Evolutionary conservation across 2,329 filamentous ascomycete genomes (phyloP).

Genomic region (Parasarocladium wereldwijsianum): DNA sequence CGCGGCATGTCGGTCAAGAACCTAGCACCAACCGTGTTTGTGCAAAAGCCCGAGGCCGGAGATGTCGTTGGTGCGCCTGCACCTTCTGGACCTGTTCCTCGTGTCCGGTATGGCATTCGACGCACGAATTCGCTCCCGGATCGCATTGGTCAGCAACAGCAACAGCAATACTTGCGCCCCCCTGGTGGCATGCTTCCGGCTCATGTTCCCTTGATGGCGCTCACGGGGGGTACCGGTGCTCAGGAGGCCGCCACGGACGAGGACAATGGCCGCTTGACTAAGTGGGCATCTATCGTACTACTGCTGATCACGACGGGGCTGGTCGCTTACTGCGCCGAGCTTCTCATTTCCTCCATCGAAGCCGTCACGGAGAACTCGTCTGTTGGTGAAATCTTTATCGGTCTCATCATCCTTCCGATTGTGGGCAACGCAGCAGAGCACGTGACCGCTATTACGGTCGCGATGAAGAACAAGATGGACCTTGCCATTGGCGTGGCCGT

Average conservation of each 20-base stretch:
- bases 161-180: conserved; percentile 23
- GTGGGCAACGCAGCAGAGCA: conserved; percentile 63
- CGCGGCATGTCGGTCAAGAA: conserved; percentile 51
- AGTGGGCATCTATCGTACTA: conserved; percentile 42
- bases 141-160: conserved; percentile 39
- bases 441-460: conserved; percentile 55
- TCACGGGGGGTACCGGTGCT: conserved; percentile 12
- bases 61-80: conserved; percentile 10
- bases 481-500: conserved; percentile 58
- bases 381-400: conserved; percentile 53
- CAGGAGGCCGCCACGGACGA: conserved; percentile 13
- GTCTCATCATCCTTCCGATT: conserved; percentile 57
- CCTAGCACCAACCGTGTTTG: conserved; percentile 58
- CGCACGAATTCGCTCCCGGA: conserved; percentile 63
- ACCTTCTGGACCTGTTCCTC: conserved; percentile 33
- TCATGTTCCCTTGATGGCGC: conserved; percentile 24
- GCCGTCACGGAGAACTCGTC: conserved; percentile 41
- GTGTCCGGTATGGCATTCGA: conserved; percentile 49
- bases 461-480: conserved; percentile 65
- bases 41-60: conserved; percentile 22
- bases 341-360: conserved; percentile 53
- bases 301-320: conserved; percentile 49
- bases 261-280: conserved; percentile 33
- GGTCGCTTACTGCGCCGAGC: conserved; percentile 55
- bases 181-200: conserved; percentile 35